Evolutionary conservation across 1,284 basidiomycete species (phyloP).

Genomic region (Trametes versicolor): DNA sequence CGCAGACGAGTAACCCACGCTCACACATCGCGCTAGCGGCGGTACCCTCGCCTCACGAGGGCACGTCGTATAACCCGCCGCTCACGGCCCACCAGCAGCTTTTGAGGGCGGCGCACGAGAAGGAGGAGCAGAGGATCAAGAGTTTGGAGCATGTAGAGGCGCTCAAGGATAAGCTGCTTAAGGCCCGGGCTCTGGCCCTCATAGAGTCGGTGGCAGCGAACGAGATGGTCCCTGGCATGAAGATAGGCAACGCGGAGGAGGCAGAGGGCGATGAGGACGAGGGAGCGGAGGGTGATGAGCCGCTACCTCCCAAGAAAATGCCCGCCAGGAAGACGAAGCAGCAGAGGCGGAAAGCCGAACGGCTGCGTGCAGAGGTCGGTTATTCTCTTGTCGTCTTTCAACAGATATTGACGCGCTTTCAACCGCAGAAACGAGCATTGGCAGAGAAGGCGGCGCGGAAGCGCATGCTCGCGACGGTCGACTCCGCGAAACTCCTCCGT

Average conservation of each 20-base stretch:
- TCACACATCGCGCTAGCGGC: conserved; percentile 70
- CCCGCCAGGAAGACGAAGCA: conserved; percentile 79
- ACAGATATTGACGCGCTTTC: conserved; percentile 11
- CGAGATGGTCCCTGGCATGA: conserved; percentile 65
- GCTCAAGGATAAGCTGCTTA: conserved; percentile 64
- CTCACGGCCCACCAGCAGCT: conserved; percentile 82
- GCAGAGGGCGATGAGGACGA: conserved; percentile 50
- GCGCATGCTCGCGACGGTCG: conserved; percentile 65
- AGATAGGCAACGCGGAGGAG: conserved; percentile 57
- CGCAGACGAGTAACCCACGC: conserved; percentile 59
- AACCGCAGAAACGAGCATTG: conserved; percentile 67
- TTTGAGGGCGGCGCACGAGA: conserved; percentile 73
- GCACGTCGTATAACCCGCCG: conserved; percentile 94
- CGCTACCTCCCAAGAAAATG: conserved; percentile 53
- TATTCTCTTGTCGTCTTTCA: background rate
- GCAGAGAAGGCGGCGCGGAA: conserved; percentile 67
- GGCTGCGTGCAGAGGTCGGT: conserved; percentile 68
- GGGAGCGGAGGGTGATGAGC: conserved; percentile 43
- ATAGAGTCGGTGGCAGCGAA: conserved; percentile 29
- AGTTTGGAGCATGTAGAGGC: conserved; percentile 66
- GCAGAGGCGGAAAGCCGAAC: conserved; percentile 71
- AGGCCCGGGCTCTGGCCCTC: conserved; percentile 50
- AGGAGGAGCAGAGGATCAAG: conserved; percentile 69
- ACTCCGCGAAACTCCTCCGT: conserved; percentile 62
- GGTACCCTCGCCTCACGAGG: conserved; percentile 82